phyloP scores from a whole-genome alignment of 2,329 filamentous ascomycete species.

The Sarocladium kiliense region DNA sequence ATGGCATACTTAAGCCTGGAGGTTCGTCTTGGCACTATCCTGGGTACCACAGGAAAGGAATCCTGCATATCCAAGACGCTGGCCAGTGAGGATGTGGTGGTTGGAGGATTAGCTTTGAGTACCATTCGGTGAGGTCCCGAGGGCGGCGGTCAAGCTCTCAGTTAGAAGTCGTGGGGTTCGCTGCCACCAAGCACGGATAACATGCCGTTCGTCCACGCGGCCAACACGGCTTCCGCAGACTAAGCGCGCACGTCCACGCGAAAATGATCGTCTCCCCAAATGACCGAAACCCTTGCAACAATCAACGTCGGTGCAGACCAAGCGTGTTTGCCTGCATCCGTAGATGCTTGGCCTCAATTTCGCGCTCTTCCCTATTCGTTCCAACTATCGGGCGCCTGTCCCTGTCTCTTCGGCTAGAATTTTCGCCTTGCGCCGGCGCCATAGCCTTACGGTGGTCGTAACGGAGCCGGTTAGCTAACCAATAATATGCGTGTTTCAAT shows the following conservation, averaged over 20 bases:
- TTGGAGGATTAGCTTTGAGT: neutral
- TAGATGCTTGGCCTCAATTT: neutral
- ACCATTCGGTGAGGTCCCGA: constrained; percentile 5
- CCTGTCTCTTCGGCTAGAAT: neutral
- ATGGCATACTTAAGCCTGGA: neutral
- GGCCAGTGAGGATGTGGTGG: neutral
- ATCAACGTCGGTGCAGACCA: neutral
- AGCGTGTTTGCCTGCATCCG: neutral
- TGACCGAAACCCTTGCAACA: neutral
- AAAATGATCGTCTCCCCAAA: neutral
- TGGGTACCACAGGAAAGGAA: neutral
- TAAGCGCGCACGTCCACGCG: neutral
- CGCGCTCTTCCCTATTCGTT: neutral
- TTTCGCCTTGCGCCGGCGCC: neutral
- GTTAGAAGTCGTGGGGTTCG: neutral
- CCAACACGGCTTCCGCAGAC: neutral
- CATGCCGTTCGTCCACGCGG: neutral
- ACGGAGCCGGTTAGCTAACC: neutral
- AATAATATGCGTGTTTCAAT: neutral
- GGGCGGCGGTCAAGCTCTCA: neutral
- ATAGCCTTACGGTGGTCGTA: neutral
- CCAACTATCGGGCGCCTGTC: neutral
- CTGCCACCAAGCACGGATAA: neutral
- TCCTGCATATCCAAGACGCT: neutral
- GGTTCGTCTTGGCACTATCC: neutral